phyloP scores from a whole-genome alignment of 306 rosid genomes.

The Biancaea sappan region DNA sequence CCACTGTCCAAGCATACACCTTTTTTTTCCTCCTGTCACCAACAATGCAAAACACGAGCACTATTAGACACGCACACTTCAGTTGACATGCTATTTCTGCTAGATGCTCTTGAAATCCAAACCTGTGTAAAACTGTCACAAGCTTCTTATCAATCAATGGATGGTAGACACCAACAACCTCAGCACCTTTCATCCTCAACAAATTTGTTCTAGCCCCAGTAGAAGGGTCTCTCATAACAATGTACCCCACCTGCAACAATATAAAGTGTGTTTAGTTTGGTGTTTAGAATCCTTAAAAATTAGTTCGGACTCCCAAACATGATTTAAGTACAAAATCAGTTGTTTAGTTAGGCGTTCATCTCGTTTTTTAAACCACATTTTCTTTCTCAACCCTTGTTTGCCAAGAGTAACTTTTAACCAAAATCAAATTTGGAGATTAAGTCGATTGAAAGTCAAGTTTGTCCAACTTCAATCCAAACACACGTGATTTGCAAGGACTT shows the following conservation, averaged over 20 bases:
- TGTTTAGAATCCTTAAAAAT: too few species aligned
- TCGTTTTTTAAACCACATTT: too few species aligned
- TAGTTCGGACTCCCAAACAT: too few species aligned
- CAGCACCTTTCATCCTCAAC: conserved; percentile 81
- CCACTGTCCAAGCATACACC: conserved; percentile 92
- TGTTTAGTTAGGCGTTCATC: too few species aligned
- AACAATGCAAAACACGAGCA: conserved; percentile 24
- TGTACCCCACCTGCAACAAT: conserved; percentile 88
- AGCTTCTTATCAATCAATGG: conserved; percentile 80
- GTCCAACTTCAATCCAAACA: too few species aligned
- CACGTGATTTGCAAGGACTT: conserved; percentile 11
- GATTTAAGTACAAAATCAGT: too few species aligned
- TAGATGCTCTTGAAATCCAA: conserved; percentile 25
- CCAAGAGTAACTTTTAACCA: too few species aligned
- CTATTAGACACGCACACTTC: neutral
- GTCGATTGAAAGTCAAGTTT: too few species aligned
- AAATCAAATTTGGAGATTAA: too few species aligned
- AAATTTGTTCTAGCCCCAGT: conserved; percentile 64
- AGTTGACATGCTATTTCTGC: neutral
- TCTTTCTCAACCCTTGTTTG: too few species aligned
- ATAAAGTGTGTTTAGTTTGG: too few species aligned
- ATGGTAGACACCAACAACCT: conserved; percentile 85
- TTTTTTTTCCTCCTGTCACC: conserved; percentile 69
- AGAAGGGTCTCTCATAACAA: conserved; percentile 77
- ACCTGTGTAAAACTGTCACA: conserved; percentile 72